phyloP scores from a whole-genome alignment of 2,329 filamentous ascomycete species.

The Colletotrichum sp. region DNA sequence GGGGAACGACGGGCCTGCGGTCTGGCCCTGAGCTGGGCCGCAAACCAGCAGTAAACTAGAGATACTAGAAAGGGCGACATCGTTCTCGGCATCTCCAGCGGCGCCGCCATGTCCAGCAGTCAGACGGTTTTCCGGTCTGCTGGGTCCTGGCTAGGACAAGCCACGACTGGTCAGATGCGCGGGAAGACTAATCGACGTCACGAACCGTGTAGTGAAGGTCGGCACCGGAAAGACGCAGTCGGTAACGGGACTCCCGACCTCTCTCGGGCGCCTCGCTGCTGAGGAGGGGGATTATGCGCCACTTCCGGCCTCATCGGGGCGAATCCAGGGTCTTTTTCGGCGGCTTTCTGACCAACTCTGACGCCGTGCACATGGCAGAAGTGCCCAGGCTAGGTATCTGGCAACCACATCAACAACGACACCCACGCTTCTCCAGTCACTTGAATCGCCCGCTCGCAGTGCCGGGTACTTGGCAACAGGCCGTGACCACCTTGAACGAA shows the following conservation, averaged over 20 bases:
- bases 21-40: neutral
- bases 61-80: neutral
- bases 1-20: slow-evolving; percentile 1
- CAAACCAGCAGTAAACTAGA: slow-evolving; percentile 8
- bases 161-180: neutral
- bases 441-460: neutral
- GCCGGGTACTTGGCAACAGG: slow-evolving; percentile 1
- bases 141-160: neutral
- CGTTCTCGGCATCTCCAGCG: slow-evolving; percentile 10
- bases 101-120: neutral
- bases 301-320: slow-evolving; percentile 11
- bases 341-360: slow-evolving; percentile 6
- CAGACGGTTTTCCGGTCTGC: neutral
- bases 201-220: neutral
- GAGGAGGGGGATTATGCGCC: neutral
- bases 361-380: slow-evolving; percentile 12
- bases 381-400: neutral
- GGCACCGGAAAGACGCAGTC: neutral
- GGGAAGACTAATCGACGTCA: neutral
- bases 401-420: neutral
- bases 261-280: neutral
- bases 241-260: neutral
- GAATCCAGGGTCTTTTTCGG: slow-evolving; percentile 18
- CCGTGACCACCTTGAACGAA: neutral
- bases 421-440: neutral